These are phyloP conservation scores for Xylariaceae sp. DNA, from an alignment of 2,329 filamentous ascomycete genomes.

Conservation along the genomic window DNA sequence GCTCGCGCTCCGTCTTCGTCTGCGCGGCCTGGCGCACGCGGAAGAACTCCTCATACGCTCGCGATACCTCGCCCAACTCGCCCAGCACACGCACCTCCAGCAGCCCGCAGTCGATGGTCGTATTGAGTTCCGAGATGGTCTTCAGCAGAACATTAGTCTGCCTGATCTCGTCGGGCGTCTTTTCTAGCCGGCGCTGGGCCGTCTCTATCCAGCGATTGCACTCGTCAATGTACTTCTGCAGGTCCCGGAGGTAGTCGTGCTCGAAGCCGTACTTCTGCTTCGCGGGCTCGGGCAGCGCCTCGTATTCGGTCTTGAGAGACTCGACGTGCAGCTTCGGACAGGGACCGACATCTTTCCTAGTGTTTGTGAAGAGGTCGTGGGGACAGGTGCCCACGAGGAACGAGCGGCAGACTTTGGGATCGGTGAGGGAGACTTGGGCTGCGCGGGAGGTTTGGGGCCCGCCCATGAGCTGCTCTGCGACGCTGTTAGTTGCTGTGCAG, in stretches of 20 bases:
- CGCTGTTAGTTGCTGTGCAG: conserved; percentile 10
- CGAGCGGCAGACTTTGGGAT: conserved; percentile 90
- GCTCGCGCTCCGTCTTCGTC: conserved; percentile 76
- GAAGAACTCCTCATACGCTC: conserved; percentile 83
- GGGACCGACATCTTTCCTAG: conserved; percentile 90
- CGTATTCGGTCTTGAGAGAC: conserved; percentile 82
- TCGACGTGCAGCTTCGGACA: conserved; percentile 88
- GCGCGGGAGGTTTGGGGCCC: conserved; percentile 66
- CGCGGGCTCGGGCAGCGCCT: conserved; percentile 63
- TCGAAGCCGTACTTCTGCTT: conserved; percentile 83
- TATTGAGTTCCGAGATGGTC: conserved; percentile 73
- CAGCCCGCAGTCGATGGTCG: conserved; percentile 74
- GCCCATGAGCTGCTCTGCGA: conserved; percentile 83
- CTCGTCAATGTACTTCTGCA: conserved; percentile 94
- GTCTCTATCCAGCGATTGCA: conserved; percentile 91
- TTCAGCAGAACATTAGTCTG: conserved; percentile 90
- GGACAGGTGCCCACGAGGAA: conserved; percentile 92
- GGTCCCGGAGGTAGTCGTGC: conserved; percentile 92
- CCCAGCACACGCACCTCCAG: conserved; percentile 82
- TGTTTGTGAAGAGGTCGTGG: conserved; percentile 99
- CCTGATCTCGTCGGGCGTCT: conserved; percentile 94
- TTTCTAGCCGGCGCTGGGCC: conserved; percentile 85
- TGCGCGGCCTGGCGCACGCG: conserved; percentile 75
- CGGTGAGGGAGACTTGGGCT: conserved; percentile 79
- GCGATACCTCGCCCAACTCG: conserved; percentile 72